Conservation (phyloP, 2,329 filamentous ascomycete genomes). For the Colletotrichum sp. region DNA sequence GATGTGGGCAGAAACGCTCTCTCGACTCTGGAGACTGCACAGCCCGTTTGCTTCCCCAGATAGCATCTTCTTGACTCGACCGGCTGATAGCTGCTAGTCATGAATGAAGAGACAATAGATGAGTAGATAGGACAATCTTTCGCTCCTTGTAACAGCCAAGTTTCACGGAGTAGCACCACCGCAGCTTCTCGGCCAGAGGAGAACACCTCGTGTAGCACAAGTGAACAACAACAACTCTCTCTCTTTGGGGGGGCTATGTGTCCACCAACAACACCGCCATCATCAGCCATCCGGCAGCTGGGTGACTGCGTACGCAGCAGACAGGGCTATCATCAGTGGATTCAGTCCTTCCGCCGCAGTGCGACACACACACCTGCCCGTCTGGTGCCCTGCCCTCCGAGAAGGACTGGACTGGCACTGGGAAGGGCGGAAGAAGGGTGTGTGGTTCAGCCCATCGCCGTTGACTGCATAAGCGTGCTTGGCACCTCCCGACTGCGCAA, state of each 20-base stretch:
- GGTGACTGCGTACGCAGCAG: not conserved
- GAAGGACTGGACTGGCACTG: not conserved
- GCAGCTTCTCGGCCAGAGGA: not conserved
- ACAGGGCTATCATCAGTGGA: not conserved
- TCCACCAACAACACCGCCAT: not conserved
- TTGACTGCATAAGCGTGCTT: not conserved
- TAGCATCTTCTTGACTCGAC: slow-evolving; percentile 4
- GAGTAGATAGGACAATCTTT: not conserved
- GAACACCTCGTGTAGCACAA: not conserved
- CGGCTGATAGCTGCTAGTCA: not conserved
- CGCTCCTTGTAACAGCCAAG: not conserved
- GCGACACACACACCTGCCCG: slow-evolving; percentile 3
- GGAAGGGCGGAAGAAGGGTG: not conserved
- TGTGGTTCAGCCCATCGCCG: slow-evolving; percentile 1
- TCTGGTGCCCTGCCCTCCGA: slow-evolving; percentile 2
- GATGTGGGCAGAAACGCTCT: not conserved
- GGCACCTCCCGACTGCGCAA: not conserved
- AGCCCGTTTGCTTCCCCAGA: not conserved
- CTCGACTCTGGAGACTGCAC: not conserved
- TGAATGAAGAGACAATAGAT: not conserved
- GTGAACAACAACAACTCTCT: not conserved
- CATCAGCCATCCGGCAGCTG: not conserved
- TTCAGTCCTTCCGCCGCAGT: not conserved
- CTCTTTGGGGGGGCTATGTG: not conserved
- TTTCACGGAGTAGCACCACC: slow-evolving; percentile 9